Evolutionary conservation across 2,329 filamentous ascomycete genomes (phyloP).

Genomic region (Trichoderma koningii): DNA sequence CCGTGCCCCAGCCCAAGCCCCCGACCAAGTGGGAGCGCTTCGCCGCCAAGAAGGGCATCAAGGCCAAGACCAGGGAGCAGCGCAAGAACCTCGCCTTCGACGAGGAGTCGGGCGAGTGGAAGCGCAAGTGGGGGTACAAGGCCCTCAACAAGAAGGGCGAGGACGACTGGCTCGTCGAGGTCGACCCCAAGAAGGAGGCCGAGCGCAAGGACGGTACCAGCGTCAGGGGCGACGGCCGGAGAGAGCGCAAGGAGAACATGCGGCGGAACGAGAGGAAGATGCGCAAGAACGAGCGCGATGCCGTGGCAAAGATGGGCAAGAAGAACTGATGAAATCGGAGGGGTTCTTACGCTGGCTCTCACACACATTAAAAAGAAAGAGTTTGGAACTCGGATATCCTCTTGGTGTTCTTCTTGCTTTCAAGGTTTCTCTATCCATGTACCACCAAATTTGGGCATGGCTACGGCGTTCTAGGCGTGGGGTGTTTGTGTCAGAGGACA

Average conservation of each 20-base stretch:
- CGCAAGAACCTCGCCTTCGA: constrained; percentile 77
- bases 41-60: constrained; percentile 95
- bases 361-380: neutral
- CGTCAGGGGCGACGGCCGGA: constrained; percentile 63
- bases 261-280: constrained; percentile 70
- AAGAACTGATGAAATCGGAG: constrained; percentile 28
- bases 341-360: neutral
- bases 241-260: constrained; percentile 67
- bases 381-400: neutral
- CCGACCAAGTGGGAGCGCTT: constrained; percentile 96
- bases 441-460: constrained; percentile 31
- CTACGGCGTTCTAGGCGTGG: constrained; percentile 37
- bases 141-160: constrained; percentile 84
- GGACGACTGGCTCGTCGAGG: constrained; percentile 87
- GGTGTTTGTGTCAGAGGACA: constrained; percentile 33
- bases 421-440: neutral
- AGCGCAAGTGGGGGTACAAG: constrained; percentile 93
- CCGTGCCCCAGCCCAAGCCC: constrained; percentile 76
- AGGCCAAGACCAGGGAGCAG: constrained; percentile 78
- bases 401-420: neutral
- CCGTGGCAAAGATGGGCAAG: constrained; percentile 33
- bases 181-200: constrained; percentile 74
- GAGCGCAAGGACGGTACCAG: constrained; percentile 63
- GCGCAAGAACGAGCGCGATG: constrained; percentile 64
- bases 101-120: constrained; percentile 82